Evolutionary conservation across 106 monocot genomes (phyloP).

Genomic region (Dendrobium huoshanense): DNA sequence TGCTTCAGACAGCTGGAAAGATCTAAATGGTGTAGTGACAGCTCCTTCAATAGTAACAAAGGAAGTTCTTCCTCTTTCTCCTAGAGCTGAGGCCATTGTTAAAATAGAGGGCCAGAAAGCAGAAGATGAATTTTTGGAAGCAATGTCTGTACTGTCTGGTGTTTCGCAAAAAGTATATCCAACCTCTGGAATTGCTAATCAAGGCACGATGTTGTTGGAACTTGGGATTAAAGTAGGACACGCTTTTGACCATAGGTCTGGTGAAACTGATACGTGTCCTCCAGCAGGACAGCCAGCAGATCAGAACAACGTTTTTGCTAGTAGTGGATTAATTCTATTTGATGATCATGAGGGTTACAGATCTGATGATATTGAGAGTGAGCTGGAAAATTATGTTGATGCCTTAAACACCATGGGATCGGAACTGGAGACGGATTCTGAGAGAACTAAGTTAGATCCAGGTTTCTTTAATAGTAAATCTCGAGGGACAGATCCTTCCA

Average conservation of each 20-base stretch:
- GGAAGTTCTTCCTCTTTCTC: constrained; percentile 11
- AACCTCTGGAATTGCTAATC: not conserved
- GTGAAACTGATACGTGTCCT: constrained; percentile 10
- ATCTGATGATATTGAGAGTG: constrained; percentile 71
- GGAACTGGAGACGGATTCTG: constrained; percentile 62
- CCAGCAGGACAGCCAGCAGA: not conserved
- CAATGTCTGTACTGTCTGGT: no score
- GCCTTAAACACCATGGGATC: constrained; percentile 67
- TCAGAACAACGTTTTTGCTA: constrained; percentile 13
- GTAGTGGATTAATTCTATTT: constrained; percentile 25
- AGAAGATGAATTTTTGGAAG: constrained; percentile 12
- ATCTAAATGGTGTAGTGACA: constrained; percentile 19
- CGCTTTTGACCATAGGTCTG: not conserved
- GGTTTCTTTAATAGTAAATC: constrained; percentile 13
- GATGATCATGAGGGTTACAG: constrained; percentile 30
- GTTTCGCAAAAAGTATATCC: not conserved
- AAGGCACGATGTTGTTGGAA: not conserved
- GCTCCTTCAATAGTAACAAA: constrained; percentile 9
- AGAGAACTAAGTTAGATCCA: constrained; percentile 27
- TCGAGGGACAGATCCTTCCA: constrained; percentile 9
- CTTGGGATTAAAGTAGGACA: not conserved
- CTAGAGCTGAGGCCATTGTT: constrained; percentile 9
- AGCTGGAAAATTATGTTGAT: constrained; percentile 81
- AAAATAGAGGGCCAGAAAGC: constrained; percentile 6
- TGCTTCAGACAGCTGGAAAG: constrained; percentile 23